A percentile compares a stretch with the other conserved stretches of the same genome.
These are phyloP conservation scores for Pleurotus platypus DNA, from an alignment of 768 basidiomycete genomes.

Conservation along the genomic window DNA sequence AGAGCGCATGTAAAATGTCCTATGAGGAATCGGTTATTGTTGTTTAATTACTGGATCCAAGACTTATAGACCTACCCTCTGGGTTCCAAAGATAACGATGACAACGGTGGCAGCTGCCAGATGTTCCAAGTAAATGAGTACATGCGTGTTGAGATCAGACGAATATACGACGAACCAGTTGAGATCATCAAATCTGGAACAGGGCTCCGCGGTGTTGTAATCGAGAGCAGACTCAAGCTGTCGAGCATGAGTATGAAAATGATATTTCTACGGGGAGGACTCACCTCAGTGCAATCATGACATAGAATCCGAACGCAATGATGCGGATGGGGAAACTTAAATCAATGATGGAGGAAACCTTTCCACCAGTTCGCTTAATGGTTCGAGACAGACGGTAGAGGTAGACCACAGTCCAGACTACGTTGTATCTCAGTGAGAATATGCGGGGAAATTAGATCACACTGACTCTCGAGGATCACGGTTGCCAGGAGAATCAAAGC, in stretches of 20 bases:
- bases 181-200: constrained; percentile 46
- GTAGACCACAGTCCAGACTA: constrained; percentile 39
- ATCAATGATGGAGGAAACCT: constrained; percentile 25
- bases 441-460: not conserved
- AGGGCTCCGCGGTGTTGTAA: constrained; percentile 39
- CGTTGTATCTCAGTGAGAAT: not conserved
- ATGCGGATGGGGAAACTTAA: constrained; percentile 44
- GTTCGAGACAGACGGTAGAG: constrained; percentile 30
- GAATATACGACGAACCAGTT: constrained; percentile 27
- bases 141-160: not conserved
- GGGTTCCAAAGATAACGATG: constrained; percentile 45
- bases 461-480: constrained; percentile 34
- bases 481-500: constrained; percentile 36
- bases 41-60: constrained; percentile 7
- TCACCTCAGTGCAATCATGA: constrained; percentile 38
- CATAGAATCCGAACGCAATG: constrained; percentile 39
- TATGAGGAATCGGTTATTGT: not conserved
- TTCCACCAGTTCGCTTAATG: constrained; percentile 18
- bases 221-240: constrained; percentile 43
- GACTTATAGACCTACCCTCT: constrained; percentile 24
- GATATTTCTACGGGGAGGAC: not conserved
- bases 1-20: constrained; percentile 33
- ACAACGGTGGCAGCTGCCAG: constrained; percentile 36
- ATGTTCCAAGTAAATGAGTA: not conserved
- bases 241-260: not conserved